A percentile compares a stretch with the other conserved stretches of the same genome.
These are phyloP conservation scores for Aspergillus calidoustus DNA, from an alignment of 2,329 filamentous ascomycete genomes.

Conservation along the genomic window DNA sequence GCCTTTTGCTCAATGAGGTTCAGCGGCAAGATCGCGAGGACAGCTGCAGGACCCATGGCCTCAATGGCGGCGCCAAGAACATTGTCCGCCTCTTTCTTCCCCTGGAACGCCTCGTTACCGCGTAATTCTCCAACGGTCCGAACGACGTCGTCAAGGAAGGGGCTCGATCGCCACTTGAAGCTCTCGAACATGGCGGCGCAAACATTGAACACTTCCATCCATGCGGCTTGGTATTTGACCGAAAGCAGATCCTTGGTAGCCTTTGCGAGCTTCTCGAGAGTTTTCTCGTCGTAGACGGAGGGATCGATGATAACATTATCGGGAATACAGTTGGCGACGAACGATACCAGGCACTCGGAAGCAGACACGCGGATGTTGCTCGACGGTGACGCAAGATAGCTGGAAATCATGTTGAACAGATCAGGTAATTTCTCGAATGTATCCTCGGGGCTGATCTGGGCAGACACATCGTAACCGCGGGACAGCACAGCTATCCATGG, in stretches of 20 bases:
- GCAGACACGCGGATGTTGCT: conserved; percentile 94
- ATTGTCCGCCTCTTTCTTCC: conserved; percentile 92
- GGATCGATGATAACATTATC: conserved; percentile 81
- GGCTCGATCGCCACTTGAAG: conserved; percentile 81
- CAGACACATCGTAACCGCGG: conserved; percentile 89
- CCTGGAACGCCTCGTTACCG: conserved; percentile 82
- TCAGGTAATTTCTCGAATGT: conserved; percentile 89
- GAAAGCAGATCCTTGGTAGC: conserved; percentile 75
- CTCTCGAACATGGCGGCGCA: conserved; percentile 85
- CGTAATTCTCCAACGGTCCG: conserved; percentile 84
- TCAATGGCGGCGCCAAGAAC: conserved; percentile 86
- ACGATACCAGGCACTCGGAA: conserved; percentile 91
- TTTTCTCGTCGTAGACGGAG: conserved; percentile 90
- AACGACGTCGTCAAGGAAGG: conserved; percentile 75
- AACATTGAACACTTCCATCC: conserved; percentile 92
- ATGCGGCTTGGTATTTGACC: conserved; percentile 90
- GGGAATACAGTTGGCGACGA: conserved; percentile 88
- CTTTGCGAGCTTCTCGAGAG: conserved; percentile 76
- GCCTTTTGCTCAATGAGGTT: conserved; percentile 79
- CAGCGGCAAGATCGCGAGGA: conserved; percentile 80
- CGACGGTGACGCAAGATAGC: conserved; percentile 83
- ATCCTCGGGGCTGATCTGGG: conserved; percentile 84
- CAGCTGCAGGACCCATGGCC: conserved; percentile 85
- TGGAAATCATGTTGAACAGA: conserved; percentile 77
- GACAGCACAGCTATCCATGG: conserved; percentile 97